These are phyloP conservation scores for Sphagnum contortum DNA, from an alignment of 225 moss, liverwort and hornwort genomes.

Conservation along the genomic window DNA sequence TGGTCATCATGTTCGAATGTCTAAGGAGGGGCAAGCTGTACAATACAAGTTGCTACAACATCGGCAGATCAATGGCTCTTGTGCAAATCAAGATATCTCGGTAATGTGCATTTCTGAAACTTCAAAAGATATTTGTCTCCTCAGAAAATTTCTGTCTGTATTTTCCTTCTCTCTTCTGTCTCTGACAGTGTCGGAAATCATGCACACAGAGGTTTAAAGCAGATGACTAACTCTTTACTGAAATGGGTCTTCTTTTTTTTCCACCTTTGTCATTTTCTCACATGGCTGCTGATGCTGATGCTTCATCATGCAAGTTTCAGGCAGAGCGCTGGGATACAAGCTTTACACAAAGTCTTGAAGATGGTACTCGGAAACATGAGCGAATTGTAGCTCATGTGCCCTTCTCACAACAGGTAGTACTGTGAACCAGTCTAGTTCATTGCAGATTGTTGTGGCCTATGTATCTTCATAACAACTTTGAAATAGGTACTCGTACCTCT, in stretches of 20 bases:
- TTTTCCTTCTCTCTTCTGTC: neutral
- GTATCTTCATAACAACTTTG: neutral
- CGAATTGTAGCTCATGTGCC: conserved; percentile 72
- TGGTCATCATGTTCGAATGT: conserved; percentile 44
- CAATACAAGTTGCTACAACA: conserved; percentile 39
- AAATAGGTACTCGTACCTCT: neutral
- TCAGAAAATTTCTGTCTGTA: neutral
- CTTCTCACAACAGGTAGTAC: conserved; percentile 71
- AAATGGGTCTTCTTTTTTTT: neutral
- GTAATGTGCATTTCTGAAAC: neutral
- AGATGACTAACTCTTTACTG: neutral
- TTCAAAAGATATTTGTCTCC: neutral
- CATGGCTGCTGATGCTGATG: neutral
- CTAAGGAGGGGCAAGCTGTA: conserved; percentile 47
- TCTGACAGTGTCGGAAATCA: neutral
- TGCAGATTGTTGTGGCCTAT: neutral
- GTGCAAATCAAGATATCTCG: conserved; percentile 25
- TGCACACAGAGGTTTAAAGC: neutral
- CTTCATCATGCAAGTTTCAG: conserved; percentile 5
- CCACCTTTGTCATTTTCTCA: neutral
- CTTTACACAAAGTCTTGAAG: conserved; percentile 52
- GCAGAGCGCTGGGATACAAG: conserved; percentile 74
- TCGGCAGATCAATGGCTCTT: conserved; percentile 19
- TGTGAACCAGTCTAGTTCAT: neutral
- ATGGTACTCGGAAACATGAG: conserved; percentile 79